These are phyloP conservation scores for Metroxylon sagu DNA, from an alignment of 176 grass and related monocot genomes.

Conservation along the genomic window DNA sequence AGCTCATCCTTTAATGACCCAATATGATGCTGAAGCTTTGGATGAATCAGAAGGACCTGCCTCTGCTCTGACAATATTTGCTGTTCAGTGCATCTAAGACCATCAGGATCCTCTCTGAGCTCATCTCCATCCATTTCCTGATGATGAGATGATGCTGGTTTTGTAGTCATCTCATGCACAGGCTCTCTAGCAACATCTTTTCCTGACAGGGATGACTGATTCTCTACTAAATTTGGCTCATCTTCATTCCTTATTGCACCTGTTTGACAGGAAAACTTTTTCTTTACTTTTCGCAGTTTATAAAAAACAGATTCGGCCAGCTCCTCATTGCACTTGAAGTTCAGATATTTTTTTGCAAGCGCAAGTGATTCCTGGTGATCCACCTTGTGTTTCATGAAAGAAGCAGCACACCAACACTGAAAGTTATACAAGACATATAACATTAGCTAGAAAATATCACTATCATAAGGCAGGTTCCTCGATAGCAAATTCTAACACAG, in stretches of 20 bases:
- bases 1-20: conserved; percentile 28
- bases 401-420: conserved; percentile 94
- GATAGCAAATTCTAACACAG: no score
- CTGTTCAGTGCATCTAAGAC: conserved; percentile 13
- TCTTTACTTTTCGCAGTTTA: conserved; percentile 67
- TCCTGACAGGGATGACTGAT: conserved; percentile 14
- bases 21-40: conserved; percentile 8
- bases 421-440: not conserved
- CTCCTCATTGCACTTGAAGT: conserved; percentile 53
- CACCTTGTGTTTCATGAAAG: conserved; percentile 74
- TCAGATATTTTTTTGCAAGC: conserved; percentile 55
- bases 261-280: conserved; percentile 44
- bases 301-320: conserved; percentile 45
- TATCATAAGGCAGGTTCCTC: no score
- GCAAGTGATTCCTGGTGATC: conserved; percentile 46
- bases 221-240: conserved; percentile 13
- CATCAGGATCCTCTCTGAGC: conserved; percentile 25
- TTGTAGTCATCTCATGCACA: conserved; percentile 16
- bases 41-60: conserved; percentile 11
- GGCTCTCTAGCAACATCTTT: conserved; percentile 14
- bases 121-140: conserved; percentile 22
- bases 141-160: conserved; percentile 12
- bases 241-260: conserved; percentile 19
- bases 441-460: no score
- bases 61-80: conserved; percentile 5